These are phyloP conservation scores for Spergularia marina DNA, from an alignment of 148 eudicot species.

Conservation along the genomic window DNA sequence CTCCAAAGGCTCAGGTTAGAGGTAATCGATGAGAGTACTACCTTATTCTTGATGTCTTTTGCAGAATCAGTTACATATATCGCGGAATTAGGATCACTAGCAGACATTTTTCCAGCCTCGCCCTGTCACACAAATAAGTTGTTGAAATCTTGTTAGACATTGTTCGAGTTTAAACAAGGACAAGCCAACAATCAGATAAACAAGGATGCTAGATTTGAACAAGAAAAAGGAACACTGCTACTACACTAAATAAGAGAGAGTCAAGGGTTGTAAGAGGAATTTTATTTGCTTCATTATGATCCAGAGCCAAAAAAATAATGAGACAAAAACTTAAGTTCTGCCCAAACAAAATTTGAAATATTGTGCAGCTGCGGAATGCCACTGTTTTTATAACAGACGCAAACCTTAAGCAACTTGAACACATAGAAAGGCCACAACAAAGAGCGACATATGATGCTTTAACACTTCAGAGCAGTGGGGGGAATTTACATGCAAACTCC, in stretches of 20 bases:
- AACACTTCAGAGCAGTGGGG: neutral
- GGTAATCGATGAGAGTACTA: slow-evolving; percentile 15
- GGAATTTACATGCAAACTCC: neutral
- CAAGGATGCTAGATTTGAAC: neutral
- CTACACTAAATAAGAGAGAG: no score
- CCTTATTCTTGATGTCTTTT: slow-evolving; percentile 86
- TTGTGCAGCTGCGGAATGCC: no score
- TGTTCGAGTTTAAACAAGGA: neutral
- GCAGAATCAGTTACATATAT: slow-evolving; percentile 93
- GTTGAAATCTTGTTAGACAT: slow-evolving; percentile 4
- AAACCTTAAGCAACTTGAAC: no score
- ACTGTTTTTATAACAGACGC: no score
- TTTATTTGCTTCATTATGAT: no score
- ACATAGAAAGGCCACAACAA: neutral
- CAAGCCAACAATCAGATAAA: neutral
- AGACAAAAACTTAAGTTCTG: no score
- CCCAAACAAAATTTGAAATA: no score
- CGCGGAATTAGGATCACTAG: slow-evolving; percentile 95
- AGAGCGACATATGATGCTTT: neutral
- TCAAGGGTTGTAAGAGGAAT: no score
- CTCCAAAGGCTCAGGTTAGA: neutral
- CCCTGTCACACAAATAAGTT: slow-evolving; percentile 49
- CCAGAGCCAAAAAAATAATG: no score
- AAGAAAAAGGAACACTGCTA: no score
- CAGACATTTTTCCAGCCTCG: slow-evolving; percentile 95